These are phyloP conservation scores for Saccharomyces hybrid DNA, from an alignment of 1,139 yeast genomes.

Conservation along the genomic window DNA sequence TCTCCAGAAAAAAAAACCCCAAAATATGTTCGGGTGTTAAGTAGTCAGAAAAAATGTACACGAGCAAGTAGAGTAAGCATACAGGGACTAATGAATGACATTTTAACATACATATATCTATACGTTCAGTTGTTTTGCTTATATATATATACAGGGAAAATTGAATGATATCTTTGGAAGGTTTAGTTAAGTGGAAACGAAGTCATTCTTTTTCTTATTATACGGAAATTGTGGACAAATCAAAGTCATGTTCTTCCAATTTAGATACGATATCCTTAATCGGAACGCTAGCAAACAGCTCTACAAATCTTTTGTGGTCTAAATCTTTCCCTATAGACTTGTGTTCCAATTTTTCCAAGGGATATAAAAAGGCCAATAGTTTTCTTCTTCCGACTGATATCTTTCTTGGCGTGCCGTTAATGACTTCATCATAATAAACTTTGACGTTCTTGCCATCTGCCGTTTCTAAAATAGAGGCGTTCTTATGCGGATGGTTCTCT, in stretches of 20 bases:
- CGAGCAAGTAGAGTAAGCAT: background rate
- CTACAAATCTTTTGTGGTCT: conserved; percentile 40
- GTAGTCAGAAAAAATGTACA: background rate
- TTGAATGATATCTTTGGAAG: background rate
- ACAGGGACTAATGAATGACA: background rate
- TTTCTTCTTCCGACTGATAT: conserved; percentile 58
- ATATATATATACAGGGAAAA: background rate
- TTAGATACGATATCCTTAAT: conserved; percentile 32
- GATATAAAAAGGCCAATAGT: conserved; percentile 47
- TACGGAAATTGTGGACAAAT: conserved; percentile 31
- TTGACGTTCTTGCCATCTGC: conserved; percentile 35
- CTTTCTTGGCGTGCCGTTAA: conserved; percentile 40
- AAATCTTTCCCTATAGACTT: conserved; percentile 40
- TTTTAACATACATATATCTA: background rate
- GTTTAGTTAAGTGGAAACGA: background rate
- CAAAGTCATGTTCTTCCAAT: conserved; percentile 35
- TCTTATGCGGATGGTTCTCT: conserved; percentile 30
- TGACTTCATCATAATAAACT: conserved; percentile 44
- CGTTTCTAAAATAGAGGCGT: conserved; percentile 29
- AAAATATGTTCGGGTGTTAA: background rate
- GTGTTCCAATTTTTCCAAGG: conserved; percentile 41
- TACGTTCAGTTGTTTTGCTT: background rate
- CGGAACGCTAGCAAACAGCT: conserved; percentile 33
- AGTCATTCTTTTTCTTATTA: conserved; percentile 1
- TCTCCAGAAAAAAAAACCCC: background rate